A percentile compares a stretch with the other conserved stretches of the same genome.
These are phyloP conservation scores for Taxillus chinensis DNA, from an alignment of 164 flowering plant genomes.

Conservation along the genomic window DNA sequence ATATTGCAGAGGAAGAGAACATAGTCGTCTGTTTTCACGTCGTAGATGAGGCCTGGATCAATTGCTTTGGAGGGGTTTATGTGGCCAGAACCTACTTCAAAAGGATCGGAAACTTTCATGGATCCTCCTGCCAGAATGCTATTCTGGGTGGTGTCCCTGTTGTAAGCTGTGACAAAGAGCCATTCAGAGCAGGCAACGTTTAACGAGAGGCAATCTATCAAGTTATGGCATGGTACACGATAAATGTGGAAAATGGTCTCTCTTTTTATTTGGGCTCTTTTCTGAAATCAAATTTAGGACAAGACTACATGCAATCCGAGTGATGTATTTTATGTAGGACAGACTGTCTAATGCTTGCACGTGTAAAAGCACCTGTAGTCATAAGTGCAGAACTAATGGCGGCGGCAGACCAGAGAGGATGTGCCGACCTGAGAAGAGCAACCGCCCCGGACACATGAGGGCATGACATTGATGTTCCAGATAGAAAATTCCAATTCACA, in stretches of 20 bases:
- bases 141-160: conserved; percentile 31
- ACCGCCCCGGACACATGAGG: conserved; percentile 67
- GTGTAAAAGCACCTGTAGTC: conserved; percentile 44
- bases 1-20: conserved; percentile 44
- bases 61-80: conserved; percentile 52
- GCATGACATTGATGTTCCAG: conserved; percentile 77
- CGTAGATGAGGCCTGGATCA: conserved; percentile 67
- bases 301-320: too few species aligned
- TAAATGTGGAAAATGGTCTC: too few species aligned
- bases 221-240: too few species aligned
- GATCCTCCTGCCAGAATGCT: conserved; percentile 39
- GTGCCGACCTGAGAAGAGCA: conserved; percentile 54
- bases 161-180: conserved; percentile 31
- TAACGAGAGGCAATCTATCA: background rate
- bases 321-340: too few species aligned
- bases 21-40: conserved; percentile 41
- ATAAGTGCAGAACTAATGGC: conserved; percentile 56
- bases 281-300: too few species aligned
- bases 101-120: conserved; percentile 32
- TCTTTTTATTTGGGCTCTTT: too few species aligned
- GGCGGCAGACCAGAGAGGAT: conserved; percentile 68
- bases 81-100: conserved; percentile 71
- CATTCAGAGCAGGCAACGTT: background rate
- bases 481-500: conserved; percentile 48
- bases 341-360: too few species aligned